Evolutionary conservation across 108 stramenopile genomes (phyloP), one percentile per base, ranked within the genome.

Genomic region (Tribonema minus): DNA sequence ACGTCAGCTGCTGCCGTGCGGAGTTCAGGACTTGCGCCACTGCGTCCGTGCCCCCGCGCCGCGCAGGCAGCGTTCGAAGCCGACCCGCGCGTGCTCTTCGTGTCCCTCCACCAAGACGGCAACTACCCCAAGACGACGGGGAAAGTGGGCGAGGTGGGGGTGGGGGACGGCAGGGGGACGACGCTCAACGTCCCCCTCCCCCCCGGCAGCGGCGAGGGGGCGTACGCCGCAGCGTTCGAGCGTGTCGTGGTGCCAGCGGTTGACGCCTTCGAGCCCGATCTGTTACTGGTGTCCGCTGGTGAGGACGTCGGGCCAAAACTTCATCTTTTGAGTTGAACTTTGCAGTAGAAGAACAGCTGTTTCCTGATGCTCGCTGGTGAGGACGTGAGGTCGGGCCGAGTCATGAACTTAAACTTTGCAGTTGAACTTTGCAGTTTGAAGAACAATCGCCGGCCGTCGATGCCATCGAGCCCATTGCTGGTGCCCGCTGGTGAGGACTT

Each of bases 121-220:
- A 87, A 85, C 63, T 87, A 86, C 38, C 87, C 87, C 4, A 36
- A 33, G 5, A 58, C 27, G 3, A 72, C 36, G 15, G 87, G 87
- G 25, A 23, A 35, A 31, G 39, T 70, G 86, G 72, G 87, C 90
- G 84, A 84, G 26, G 37, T 31, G 25, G 85, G 81, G 27, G 3
- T 39, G 27, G 86, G 72, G 2, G 54, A 72, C 1, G 81, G 76
- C 3, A 71, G 25, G 0, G 26, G 67, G 30, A 31, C 26, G 33
- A 89, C 80, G 20, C 68, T 89, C 35, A 89, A 89, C 30, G 65
- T 89, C 29, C 87, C 87, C 12, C 81, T 89, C 12, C 89, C 89
- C 6, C 77, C 89, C 0, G 89, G 89, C 23, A 70, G 74, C 38
- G 87, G 89, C 7, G 15, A 5, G 1, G 87, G 76, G 1, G 89